Evolutionary conservation across 2,329 filamentous ascomycete genomes (phyloP), one percentile per base, ranked within the genome.

Genomic region (Macrophomina pseudophaseolina): DNA sequence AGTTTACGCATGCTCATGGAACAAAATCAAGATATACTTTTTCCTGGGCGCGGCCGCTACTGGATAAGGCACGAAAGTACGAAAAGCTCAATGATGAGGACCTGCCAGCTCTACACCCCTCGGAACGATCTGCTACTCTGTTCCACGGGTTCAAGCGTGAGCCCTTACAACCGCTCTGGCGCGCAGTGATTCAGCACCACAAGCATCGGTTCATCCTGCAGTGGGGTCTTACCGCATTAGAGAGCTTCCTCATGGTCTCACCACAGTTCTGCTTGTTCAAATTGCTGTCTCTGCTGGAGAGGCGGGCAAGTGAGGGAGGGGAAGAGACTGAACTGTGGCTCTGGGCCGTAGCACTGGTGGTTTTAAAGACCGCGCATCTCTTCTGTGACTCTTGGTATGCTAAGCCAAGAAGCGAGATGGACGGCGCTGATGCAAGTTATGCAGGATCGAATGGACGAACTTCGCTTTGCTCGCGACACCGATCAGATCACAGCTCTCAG

Each of bases 401-500:
- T 2, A 0, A 3, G 5, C 14, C 1, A 8, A 32, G 2, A 3
- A 5, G 18, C 11, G 11, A 1, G n/a, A 6, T 4, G 11, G 30
- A 9, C 9, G 11, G 9, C 4, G 48, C 48, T 51, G 9, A 51
- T 11, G 3, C 1, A 7, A 2, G 11, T 1, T 9, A 11, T 11
- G 18, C 28, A 51, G 48, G 48, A 51, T 51, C 48, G 48, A 51
- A 23, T 51, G 48, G 48, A 28, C 28, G 18, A 51, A 51, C 14
- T 51, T 51, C 18, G 48, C 48, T 11, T 14, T 51, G n/a, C 8
- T 51, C 6, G 48, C 48, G 6, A 51, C 48, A 2, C 89, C 90
- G 0, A 80, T 93, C 16, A 87, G 90, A 60, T 85, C 87, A 32
- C 89, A 93, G 71, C 80, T 94, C 2, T 88, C 90, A 1, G 85